Evolutionary conservation across 1,284 basidiomycete genomes (phyloP), one percentile per base, ranked within the genome.

Genomic region (Trichosporon asahii): DNA sequence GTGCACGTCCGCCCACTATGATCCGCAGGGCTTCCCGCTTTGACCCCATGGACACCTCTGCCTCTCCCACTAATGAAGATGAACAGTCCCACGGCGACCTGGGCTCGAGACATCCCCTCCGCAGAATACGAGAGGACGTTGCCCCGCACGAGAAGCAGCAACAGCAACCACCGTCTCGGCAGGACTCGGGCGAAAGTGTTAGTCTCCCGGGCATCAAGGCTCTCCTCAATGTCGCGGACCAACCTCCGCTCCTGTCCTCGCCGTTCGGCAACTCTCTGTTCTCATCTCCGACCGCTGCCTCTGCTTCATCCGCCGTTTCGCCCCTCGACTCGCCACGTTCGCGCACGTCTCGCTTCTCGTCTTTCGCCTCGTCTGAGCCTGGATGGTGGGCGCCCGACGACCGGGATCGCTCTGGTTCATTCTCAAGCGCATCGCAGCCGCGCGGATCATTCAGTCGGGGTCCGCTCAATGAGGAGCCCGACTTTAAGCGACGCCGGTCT

Each of bases 371-470:
- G 5, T 72, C 74, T 0, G 68, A 66, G 14, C 69, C 75, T 5
- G 67, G 79, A 9, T 81, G 81, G 80, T 83, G 81, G 81, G 76
- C 76, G 7, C 77, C 80, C 8, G 77, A 80, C 2, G 72, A 78
- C 70, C 66, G 77, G 40, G 35, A 15, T 69, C 69, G 61, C 53
- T 35, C 68, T 3, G 71, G 65, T 0, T 70, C 40, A 14, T 35
- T 46, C 14, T 66, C 68, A 2, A 61, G 57, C 21, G 29, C 64
- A 18, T 72, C 73, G 2, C 57, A 64, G 69, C 35, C 57, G 5
- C 57, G 57, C 57, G 57, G 57, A 61, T 72, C 68, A 11, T 49
- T 67, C 31, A 67, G 70, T 27, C 57, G 61, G 2, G 66, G 65
- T 14, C 40, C 67, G 29, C 14, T 74, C 14, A 66, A 71, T 49